Conservation (phyloP, 2,329 filamentous ascomycete species). For the Gnomoniopsis smithogilvyi region DNA sequence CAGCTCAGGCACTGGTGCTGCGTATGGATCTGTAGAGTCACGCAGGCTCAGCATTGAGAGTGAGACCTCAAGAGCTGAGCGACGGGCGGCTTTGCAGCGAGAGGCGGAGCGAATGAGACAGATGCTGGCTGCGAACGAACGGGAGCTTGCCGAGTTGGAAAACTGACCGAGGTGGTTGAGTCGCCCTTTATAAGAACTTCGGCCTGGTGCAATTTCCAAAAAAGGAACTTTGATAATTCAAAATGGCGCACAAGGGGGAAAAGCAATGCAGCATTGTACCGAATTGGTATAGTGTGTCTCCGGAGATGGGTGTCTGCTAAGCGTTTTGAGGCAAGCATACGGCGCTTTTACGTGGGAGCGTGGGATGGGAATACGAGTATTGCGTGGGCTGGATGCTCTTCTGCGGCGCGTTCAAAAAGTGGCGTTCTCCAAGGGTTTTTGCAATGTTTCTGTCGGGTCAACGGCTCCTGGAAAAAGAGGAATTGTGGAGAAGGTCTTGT, state of each 20-base stretch:
- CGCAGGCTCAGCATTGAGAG: slow-evolving; percentile 37
- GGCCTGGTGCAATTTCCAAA: not conserved
- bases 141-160: slow-evolving; percentile 57
- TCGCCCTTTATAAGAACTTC: not conserved
- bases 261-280: not conserved
- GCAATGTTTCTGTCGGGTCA: not conserved
- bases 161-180: not conserved
- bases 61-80: slow-evolving; percentile 56
- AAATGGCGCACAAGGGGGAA: not conserved
- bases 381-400: not conserved
- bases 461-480: not conserved
- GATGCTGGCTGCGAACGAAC: slow-evolving; percentile 69
- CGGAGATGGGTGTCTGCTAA: not conserved
- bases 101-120: slow-evolving; percentile 77
- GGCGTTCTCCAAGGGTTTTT: not conserved
- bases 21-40: slow-evolving; percentile 16
- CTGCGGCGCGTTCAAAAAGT: not conserved
- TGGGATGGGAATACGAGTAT: not conserved
- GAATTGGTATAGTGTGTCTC: not conserved
- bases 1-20: not conserved
- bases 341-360: not conserved
- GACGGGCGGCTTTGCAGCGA: slow-evolving; percentile 62
- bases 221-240: not conserved
- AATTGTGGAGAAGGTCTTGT: not conserved
- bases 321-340: not conserved